Base-by-base conservation (phyloP, 352 stramenopile genomes). In the Phytophthora idaei region DNA sequence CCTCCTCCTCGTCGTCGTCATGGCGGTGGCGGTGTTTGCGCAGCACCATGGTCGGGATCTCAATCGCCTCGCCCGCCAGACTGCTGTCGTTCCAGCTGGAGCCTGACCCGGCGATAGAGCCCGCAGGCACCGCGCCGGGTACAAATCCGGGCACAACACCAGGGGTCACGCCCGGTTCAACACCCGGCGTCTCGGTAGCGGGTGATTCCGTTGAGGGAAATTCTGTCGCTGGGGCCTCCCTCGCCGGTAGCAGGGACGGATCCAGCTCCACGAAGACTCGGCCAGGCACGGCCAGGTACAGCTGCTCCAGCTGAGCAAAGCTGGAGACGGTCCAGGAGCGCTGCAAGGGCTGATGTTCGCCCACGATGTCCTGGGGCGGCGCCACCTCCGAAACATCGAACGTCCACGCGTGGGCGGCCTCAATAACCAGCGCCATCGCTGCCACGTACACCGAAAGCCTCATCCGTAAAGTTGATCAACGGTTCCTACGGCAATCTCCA, bases 231-330 rank as follows among this genome's bases (percentile, higher is more conserved):
- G 67, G 51, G n/a, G 63, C 47, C 27, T 70, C 57, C 12, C 63
- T 69, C 12, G 39, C 21, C 14, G 70, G 70, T 31, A 81, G 49
- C 25, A 76, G 44, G 25, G 74, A 79, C 6, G 64, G 63, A 49
- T 83, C 70, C 49, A 83, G 51, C 42, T 83, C 78, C 51, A 90
- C 71, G 45, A 90, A 90, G 14, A 90, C 78, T 56, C 72, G 77
- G 25, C 78, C 78, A 31, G 81, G 81, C 12, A 90, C 50, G 25
- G 76, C 69, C 42, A 90, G 46, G 55, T 85, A 80, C 36, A 90
- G 64, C 53, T 78, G 68, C 64, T 83, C 57, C 27, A 85, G 63
- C 58, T 80, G 69, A 28, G 74, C 69, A 37, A 56, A 62, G 56
- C 74, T 85, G 42, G 77, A 75, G 57, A 85, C 46, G 41, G 69